Conservation (phyloP, 2,329 filamentous ascomycete genomes). For the Zymoseptoria tritici region DNA sequence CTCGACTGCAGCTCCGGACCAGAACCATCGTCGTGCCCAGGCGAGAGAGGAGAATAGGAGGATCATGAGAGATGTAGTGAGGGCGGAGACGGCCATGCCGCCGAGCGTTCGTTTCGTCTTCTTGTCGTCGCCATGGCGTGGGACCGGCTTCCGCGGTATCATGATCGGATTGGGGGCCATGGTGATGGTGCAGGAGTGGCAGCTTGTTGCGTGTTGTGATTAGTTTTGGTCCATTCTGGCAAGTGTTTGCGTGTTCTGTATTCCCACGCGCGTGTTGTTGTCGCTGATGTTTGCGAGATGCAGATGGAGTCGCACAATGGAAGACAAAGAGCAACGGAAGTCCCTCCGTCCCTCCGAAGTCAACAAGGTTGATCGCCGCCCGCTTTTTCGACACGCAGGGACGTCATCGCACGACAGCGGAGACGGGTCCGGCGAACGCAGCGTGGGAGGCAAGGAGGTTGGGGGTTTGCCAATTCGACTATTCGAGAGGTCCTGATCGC, state of each 20-base stretch:
- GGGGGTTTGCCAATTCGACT: too few relatives aligned
- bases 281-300: neutral
- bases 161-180: constrained; percentile 15
- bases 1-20: constrained; percentile 24
- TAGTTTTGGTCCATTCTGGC: neutral
- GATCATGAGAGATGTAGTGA: constrained; percentile 11
- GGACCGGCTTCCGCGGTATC: constrained; percentile 14
- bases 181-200: neutral
- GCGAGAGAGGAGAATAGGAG: constrained; percentile 11
- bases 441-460: neutral
- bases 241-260: neutral
- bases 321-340: neutral
- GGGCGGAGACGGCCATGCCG: neutral
- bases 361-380: neutral
- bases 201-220: neutral
- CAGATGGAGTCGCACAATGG: neutral
- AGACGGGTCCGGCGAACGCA: neutral
- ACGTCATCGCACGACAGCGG: neutral
- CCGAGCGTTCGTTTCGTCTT: neutral
- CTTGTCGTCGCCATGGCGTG: neutral
- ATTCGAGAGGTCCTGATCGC: too few relatives aligned
- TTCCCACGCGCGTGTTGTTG: neutral
- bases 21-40: constrained; percentile 22
- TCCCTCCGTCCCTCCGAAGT: neutral
- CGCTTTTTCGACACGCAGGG: neutral